Percentiles rank a stretch among this genome's conserved stretches.
Evolutionary conservation across 2,329 filamentous ascomycete species (phyloP).

Genomic region (Keithomyces neogunnii): DNA sequence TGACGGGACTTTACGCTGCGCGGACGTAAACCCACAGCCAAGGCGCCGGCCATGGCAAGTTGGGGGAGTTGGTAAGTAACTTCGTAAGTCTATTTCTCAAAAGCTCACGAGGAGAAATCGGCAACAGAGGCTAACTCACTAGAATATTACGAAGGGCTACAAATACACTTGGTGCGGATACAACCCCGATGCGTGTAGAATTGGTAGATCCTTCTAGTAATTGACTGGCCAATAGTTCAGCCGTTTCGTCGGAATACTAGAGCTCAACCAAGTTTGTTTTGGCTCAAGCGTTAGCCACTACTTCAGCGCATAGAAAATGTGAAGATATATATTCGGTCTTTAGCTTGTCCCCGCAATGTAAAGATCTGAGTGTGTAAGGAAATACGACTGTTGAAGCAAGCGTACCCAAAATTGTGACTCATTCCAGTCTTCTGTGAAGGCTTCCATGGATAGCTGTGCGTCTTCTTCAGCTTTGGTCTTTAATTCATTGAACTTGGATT

Average conservation of each 20-base stretch:
- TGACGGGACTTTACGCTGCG: conserved; percentile 13
- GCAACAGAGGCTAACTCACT: conserved; percentile 31
- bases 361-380: too few relatives aligned
- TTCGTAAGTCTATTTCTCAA: neutral
- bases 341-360: too few relatives aligned
- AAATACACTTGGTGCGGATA: conserved; percentile 71
- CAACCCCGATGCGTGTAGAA: conserved; percentile 54
- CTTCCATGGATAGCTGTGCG: conserved; percentile 49
- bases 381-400: neutral
- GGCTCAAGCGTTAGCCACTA: neutral
- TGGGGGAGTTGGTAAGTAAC: neutral
- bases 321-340: too few relatives aligned
- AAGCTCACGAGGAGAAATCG: neutral
- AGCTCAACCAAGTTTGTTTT: neutral
- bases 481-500: conserved; percentile 60
- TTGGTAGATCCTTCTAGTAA: conserved; percentile 53
- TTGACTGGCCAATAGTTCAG: conserved; percentile 52
- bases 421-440: conserved; percentile 76
- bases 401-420: conserved; percentile 75
- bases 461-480: conserved; percentile 52
- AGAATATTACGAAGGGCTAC: conserved; percentile 65
- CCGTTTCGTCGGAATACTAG: conserved; percentile 66
- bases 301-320: too few relatives aligned
- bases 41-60: neutral
- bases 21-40: neutral